Conservation (phyloP, 2,329 filamentous ascomycete species). For the Didymella lethalis region DNA sequence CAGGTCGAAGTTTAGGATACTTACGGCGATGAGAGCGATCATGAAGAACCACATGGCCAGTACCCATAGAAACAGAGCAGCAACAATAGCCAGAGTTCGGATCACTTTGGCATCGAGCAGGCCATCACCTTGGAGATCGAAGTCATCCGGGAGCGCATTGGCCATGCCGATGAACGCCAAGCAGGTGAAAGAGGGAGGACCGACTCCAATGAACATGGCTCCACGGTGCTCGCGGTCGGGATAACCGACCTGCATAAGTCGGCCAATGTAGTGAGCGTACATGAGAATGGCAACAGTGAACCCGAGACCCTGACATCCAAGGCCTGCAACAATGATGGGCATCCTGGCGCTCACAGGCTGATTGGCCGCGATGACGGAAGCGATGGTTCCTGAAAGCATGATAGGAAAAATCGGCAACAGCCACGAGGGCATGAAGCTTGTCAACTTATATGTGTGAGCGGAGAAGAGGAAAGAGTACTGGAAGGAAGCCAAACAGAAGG, state of each 20-base stretch:
- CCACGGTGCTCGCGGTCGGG: constrained; percentile 70
- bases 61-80: constrained; percentile 70
- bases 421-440: constrained; percentile 78
- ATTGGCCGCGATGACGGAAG: constrained; percentile 67
- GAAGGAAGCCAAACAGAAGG: constrained; percentile 52
- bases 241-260: constrained; percentile 73
- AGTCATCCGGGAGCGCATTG: constrained; percentile 58
- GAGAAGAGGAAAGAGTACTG: constrained; percentile 72
- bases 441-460: constrained; percentile 64
- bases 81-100: constrained; percentile 57
- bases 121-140: constrained; percentile 58
- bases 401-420: constrained; percentile 77
- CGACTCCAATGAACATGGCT: constrained; percentile 79
- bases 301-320: constrained; percentile 75
- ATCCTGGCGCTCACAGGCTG: constrained; percentile 66
- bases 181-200: constrained; percentile 74
- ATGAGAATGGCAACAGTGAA: constrained; percentile 74
- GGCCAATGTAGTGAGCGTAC: constrained; percentile 75
- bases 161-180: constrained; percentile 75
- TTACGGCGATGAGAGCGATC: constrained; percentile 52
- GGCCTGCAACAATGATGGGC: constrained; percentile 70
- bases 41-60: constrained; percentile 66
- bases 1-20: constrained; percentile 14
- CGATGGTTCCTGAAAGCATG: constrained; percentile 76
- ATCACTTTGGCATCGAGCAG: constrained; percentile 55